phyloP scores from a whole-genome alignment of 2,329 filamentous ascomycete genomes.

The Calonectria crousiana region DNA sequence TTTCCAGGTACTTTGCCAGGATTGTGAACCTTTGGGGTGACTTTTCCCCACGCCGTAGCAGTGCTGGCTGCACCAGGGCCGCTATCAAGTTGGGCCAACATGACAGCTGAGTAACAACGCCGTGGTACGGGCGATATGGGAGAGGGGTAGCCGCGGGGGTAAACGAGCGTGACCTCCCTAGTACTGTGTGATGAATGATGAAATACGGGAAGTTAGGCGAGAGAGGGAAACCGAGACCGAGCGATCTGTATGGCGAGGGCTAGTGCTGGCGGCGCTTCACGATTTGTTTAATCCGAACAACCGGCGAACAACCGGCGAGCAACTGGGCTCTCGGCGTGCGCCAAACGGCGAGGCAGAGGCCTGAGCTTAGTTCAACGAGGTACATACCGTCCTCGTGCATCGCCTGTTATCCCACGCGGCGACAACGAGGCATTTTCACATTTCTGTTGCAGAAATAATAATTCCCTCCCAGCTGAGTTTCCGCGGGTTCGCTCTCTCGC shows the following conservation, averaged over 20 bases:
- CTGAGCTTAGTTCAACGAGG: neutral
- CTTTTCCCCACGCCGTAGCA: slow-evolving; percentile 19
- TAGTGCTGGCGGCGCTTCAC: neutral
- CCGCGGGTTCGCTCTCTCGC: neutral
- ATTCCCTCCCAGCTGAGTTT: slow-evolving; percentile 1
- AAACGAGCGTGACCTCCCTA: neutral
- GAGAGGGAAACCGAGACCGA: slow-evolving; percentile 5
- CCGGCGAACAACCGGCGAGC: neutral
- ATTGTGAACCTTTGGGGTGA: neutral
- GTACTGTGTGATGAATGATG: neutral
- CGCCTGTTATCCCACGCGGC: neutral
- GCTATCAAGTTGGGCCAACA: neutral
- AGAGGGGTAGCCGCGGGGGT: neutral
- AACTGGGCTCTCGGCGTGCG: neutral
- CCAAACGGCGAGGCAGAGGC: neutral
- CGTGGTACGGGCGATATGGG: neutral
- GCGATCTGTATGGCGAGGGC: neutral
- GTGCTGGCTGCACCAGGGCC: neutral
- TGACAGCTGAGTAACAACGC: neutral
- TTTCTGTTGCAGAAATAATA: neutral
- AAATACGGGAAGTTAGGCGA: neutral
- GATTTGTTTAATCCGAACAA: neutral
- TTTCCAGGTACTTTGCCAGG: neutral
- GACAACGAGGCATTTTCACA: slow-evolving; percentile 23
- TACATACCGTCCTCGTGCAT: neutral